A percentile compares a stretch with the other conserved stretches of the same genome.
Conservation (phyloP, 1,139 yeast genomes). For the Debaryomyces sp. region DNA sequence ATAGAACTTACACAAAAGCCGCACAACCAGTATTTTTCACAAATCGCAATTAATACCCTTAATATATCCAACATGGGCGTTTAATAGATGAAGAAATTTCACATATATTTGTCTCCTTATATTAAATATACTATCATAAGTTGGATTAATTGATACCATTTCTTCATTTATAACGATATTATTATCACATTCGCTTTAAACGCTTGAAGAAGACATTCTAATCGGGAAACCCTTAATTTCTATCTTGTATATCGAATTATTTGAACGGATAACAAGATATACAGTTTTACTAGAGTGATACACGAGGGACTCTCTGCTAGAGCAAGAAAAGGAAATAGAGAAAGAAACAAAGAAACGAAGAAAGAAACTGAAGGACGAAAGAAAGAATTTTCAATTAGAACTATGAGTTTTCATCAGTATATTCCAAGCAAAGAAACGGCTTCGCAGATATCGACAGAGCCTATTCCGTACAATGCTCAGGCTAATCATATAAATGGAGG, state of each 20-base stretch:
- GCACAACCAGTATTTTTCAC: conserved; percentile 1
- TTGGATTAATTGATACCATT: not conserved
- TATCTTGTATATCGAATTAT: not conserved
- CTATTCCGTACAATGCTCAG: not conserved
- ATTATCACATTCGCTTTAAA: conserved; percentile 4
- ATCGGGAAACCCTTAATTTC: not conserved
- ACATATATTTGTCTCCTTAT: not conserved
- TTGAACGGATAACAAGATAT: not conserved
- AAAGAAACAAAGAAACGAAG: not conserved
- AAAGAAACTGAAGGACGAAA: not conserved
- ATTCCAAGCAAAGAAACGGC: not conserved
- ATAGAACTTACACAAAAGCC: conserved; percentile 5
- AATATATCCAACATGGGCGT: not conserved
- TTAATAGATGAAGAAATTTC: not conserved
- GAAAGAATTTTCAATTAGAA: not conserved
- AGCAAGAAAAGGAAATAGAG: not conserved
- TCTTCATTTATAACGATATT: not conserved
- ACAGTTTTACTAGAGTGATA: not conserved
- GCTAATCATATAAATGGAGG: not conserved
- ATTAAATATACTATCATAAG: not conserved
- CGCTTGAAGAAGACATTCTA: not conserved
- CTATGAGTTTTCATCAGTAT: conserved; percentile 2
- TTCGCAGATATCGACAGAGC: conserved; percentile 2
- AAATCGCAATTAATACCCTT: conserved; percentile 4
- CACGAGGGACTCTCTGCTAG: not conserved